These are phyloP conservation scores for Colletotrichum coccodes DNA, from an alignment of 2,329 filamentous ascomycete genomes.

Conservation along the genomic window DNA sequence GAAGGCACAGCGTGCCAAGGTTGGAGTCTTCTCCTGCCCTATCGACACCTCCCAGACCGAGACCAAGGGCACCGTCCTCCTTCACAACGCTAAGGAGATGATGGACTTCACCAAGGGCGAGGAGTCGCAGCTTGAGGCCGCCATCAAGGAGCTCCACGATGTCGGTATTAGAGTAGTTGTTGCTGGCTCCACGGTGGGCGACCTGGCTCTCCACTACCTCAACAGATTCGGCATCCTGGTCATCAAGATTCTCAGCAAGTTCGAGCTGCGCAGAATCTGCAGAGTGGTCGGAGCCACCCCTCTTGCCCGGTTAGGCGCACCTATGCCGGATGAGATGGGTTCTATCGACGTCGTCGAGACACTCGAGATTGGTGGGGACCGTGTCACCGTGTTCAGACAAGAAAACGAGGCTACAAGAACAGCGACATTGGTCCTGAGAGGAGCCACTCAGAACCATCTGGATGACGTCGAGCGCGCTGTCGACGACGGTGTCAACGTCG, in stretches of 20 bases:
- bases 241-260: slow-evolving; percentile 98
- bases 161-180: slow-evolving; percentile 92
- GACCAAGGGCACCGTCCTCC: slow-evolving; percentile 96
- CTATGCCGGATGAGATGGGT: slow-evolving; percentile 99
- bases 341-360: slow-evolving; percentile 95
- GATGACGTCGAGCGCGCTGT: slow-evolving; percentile 97
- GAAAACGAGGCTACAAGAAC: slow-evolving; percentile 93
- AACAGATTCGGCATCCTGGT: slow-evolving; percentile 96
- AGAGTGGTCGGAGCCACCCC: slow-evolving; percentile 96
- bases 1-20: slow-evolving; percentile 92
- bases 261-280: slow-evolving; percentile 94
- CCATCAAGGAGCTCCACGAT: slow-evolving; percentile 96
- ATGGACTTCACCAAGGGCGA: slow-evolving; percentile 98
- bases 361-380: slow-evolving; percentile 95
- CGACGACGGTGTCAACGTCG: slow-evolving; percentile 97
- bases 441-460: slow-evolving; percentile 97
- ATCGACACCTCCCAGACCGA: slow-evolving; percentile 97
- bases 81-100: slow-evolving; percentile 99
- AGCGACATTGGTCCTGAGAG: slow-evolving; percentile 91
- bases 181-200: slow-evolving; percentile 92
- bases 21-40: slow-evolving; percentile 95
- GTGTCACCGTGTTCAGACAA: slow-evolving; percentile 98
- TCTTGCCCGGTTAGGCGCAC: slow-evolving; percentile 92
- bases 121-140: slow-evolving; percentile 87
- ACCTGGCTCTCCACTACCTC: slow-evolving; percentile 92